Evolutionary conservation across 2,329 filamentous ascomycete species (phyloP).

Genomic region (Helicocarpus griseus): DNA sequence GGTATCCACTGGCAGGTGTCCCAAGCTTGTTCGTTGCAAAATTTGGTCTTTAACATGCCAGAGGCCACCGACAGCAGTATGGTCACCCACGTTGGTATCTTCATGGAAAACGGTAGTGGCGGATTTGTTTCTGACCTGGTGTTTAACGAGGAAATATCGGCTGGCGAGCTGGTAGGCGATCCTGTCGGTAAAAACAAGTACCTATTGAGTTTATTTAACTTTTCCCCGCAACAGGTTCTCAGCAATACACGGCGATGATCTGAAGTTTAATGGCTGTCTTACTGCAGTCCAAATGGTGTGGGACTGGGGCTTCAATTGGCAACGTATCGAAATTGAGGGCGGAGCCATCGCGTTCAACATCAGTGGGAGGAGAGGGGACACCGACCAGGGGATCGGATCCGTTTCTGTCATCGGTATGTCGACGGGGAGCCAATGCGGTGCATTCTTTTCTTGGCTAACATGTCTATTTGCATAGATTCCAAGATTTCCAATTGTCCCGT

Average conservation of each 20-base stretch:
- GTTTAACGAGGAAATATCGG: constrained; percentile 54
- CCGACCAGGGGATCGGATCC: not conserved
- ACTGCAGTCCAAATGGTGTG: constrained; percentile 4
- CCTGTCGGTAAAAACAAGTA: too few species aligned
- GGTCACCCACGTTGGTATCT: constrained; percentile 13
- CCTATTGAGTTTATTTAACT: not conserved
- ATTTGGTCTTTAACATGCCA: constrained; percentile 63
- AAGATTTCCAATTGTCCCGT: constrained; percentile 1
- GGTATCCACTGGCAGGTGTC: constrained; percentile 66
- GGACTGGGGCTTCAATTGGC: constrained; percentile 4
- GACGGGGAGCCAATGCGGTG: not conserved
- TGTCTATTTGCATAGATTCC: not conserved
- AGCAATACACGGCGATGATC: constrained; percentile 3
- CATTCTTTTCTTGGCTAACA: not conserved
- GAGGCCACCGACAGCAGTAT: constrained; percentile 26
- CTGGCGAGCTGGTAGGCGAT: constrained; percentile 3
- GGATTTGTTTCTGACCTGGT: constrained; percentile 49
- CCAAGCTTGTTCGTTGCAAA: constrained; percentile 62
- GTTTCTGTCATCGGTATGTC: constrained; percentile 6
- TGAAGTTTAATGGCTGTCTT: constrained; percentile 2
- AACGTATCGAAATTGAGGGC: constrained; percentile 2
- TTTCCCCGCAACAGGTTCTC: not conserved
- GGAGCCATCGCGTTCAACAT: constrained; percentile 2
- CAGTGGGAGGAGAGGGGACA: not conserved
- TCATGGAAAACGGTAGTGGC: constrained; percentile 36